Conservation (phyloP, 805 yeast species). For the Nakazawaea ambrosiae region DNA sequence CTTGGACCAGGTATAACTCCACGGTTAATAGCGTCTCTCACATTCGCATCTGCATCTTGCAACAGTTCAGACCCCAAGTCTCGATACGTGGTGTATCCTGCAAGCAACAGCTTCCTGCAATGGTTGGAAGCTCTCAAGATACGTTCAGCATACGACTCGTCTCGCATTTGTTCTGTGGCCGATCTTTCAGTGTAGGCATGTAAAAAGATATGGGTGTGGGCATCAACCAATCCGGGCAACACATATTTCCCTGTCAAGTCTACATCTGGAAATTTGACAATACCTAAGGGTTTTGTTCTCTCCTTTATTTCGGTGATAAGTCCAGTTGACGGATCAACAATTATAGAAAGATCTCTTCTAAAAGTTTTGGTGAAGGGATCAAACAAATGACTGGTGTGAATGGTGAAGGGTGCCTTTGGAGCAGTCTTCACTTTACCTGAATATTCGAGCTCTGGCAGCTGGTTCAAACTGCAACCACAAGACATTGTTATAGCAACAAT, state of each 20-base stretch:
- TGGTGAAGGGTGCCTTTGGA: slow-evolving; percentile 10
- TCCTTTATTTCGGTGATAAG: slow-evolving; percentile 13
- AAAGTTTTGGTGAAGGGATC: slow-evolving; percentile 15
- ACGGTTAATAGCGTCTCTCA: slow-evolving; percentile 21
- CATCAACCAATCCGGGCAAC: slow-evolving; percentile 22
- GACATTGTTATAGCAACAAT: too few relatives aligned
- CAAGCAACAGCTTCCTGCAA: slow-evolving; percentile 18
- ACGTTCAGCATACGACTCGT: slow-evolving; percentile 21
- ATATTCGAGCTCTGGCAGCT: not conserved
- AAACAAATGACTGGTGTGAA: slow-evolving; percentile 17
- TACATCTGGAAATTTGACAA: slow-evolving; percentile 13
- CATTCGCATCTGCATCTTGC: slow-evolving; percentile 22
- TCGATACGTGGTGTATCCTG: slow-evolving; percentile 23
- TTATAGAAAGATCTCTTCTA: slow-evolving; percentile 13
- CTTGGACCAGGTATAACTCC: slow-evolving; percentile 21
- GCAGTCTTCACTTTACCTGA: not conserved
- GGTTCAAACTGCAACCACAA: slow-evolving; percentile 3
- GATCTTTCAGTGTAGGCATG: slow-evolving; percentile 22
- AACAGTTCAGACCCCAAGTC: slow-evolving; percentile 23
- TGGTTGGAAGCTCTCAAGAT: slow-evolving; percentile 20
- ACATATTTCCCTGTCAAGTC: slow-evolving; percentile 19
- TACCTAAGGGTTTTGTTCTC: slow-evolving; percentile 9
- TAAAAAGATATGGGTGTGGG: slow-evolving; percentile 23
- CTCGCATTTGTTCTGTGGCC: slow-evolving; percentile 20
- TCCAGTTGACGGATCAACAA: slow-evolving; percentile 18